Evolutionary conservation across 257 asterid genomes (phyloP).

Genomic region (Plectranthus barbatus): DNA sequence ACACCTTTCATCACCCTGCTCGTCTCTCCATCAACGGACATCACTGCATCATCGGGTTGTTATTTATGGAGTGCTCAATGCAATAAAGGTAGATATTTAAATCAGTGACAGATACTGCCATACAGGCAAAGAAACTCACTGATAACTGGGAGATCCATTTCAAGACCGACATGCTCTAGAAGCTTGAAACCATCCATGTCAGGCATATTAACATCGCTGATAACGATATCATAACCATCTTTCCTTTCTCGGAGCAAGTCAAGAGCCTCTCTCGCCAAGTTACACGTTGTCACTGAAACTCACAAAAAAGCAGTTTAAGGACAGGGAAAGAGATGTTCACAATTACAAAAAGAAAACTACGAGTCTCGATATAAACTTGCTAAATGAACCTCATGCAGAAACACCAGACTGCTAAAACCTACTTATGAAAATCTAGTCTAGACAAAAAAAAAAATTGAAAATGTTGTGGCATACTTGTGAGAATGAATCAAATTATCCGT

Average conservation of each 20-base stretch:
- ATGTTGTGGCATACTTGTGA: neutral
- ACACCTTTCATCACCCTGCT: conserved; percentile 93
- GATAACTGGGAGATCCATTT: conserved; percentile 95
- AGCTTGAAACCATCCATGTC: conserved; percentile 99
- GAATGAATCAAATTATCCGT: neutral
- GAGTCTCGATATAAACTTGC: neutral
- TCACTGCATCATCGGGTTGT: conserved; percentile 46
- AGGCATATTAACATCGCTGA: conserved; percentile 97
- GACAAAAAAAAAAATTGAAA: neutral
- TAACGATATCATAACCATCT: conserved; percentile 78
- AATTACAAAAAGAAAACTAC: neutral
- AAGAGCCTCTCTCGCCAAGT: conserved; percentile 73
- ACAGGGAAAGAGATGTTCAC: neutral
- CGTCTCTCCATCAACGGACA: conserved; percentile 95
- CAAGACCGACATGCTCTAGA: conserved; percentile 88
- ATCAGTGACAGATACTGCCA: too few relatives aligned
- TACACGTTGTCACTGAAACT: conserved; percentile 74
- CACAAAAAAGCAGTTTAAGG: neutral
- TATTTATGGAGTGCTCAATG: neutral
- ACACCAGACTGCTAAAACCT: neutral
- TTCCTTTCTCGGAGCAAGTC: conserved; percentile 71
- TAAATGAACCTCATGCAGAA: neutral
- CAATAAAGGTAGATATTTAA: neutral
- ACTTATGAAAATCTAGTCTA: neutral
- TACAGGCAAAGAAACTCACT: conserved; percentile 42